phyloP scores from a whole-genome alignment of 73 alveolate species.

The Vitrella brassicaformis region DNA sequence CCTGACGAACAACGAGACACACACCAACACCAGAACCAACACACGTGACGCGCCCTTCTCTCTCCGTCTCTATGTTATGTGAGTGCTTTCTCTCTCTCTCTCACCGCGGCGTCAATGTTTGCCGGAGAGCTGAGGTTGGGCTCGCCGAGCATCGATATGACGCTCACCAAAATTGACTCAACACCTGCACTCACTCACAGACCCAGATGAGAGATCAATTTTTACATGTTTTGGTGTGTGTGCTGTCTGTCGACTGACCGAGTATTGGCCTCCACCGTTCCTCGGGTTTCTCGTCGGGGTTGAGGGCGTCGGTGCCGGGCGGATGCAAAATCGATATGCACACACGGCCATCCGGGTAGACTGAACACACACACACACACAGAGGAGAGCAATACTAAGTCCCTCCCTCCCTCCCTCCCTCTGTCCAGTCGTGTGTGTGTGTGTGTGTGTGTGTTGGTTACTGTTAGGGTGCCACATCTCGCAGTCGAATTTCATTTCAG shows the following conservation, averaged over 20 bases:
- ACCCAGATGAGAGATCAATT: too few species aligned
- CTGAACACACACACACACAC: not conserved
- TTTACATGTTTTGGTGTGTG: too few species aligned
- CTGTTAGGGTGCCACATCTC: constrained; percentile 84
- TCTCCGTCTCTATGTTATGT: not conserved
- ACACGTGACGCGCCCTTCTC: not conserved
- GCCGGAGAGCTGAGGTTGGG: constrained; percentile 67
- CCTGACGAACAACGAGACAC: not conserved
- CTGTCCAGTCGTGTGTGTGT: not conserved
- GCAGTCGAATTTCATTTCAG: constrained; percentile 65
- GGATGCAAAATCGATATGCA: constrained; percentile 53
- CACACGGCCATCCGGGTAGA: constrained; percentile 43
- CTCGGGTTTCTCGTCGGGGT: constrained; percentile 64
- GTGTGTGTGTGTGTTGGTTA: too few species aligned
- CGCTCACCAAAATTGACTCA: constrained; percentile 58
- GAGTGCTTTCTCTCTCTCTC: not conserved
- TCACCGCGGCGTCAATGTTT: constrained; percentile 73
- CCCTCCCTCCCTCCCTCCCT: not conserved
- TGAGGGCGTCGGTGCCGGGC: constrained; percentile 51
- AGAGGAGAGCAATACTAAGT: not conserved
- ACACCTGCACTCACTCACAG: too few species aligned
- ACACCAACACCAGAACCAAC: not conserved
- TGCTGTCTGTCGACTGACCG: too few species aligned
- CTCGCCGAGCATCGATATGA: constrained; percentile 60
- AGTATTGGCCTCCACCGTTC: constrained; percentile 83